phyloP scores from a whole-genome alignment of 768 basidiomycete genomes.

The Mycena kentingensis region DNA sequence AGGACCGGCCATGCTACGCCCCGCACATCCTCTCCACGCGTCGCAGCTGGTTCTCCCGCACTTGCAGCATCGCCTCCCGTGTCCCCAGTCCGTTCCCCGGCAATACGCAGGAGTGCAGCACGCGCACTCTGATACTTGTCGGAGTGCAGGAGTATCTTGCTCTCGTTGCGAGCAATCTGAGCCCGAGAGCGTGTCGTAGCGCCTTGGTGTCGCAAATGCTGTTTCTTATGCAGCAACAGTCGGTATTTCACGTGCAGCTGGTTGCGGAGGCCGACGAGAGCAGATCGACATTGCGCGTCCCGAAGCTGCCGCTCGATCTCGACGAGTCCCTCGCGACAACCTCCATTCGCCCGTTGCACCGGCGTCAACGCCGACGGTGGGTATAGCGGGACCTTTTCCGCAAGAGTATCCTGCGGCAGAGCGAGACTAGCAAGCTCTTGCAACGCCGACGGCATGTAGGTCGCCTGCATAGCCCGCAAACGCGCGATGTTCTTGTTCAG shows the following conservation, averaged over 20 bases:
- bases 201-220: conserved; percentile 27
- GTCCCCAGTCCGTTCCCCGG: too few species aligned
- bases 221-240: conserved; percentile 25
- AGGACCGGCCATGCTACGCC: not conserved
- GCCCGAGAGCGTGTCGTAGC: conserved; percentile 15
- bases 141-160: conserved; percentile 1
- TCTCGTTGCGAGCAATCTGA: not conserved
- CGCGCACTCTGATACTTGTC: not conserved
- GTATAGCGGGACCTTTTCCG: conserved; percentile 16
- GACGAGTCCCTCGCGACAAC: conserved; percentile 11
- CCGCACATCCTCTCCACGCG: not conserved
- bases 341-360: not conserved
- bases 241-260: conserved; percentile 22
- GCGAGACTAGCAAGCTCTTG: not conserved
- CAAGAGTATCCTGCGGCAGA: not conserved
- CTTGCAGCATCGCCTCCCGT: too few species aligned
- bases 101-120: not conserved
- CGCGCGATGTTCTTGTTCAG: not conserved
- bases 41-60: too few species aligned
- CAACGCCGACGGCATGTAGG: not conserved
- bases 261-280: conserved; percentile 22
- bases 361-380: conserved; percentile 18
- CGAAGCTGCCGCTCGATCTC: conserved; percentile 23
- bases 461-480: not conserved
- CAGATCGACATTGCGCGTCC: conserved; percentile 20